A percentile compares a stretch with the other conserved stretches of the same genome.
phyloP scores from a whole-genome alignment of 352 stramenopile genomes.

The Globisporangium spinosum region DNA sequence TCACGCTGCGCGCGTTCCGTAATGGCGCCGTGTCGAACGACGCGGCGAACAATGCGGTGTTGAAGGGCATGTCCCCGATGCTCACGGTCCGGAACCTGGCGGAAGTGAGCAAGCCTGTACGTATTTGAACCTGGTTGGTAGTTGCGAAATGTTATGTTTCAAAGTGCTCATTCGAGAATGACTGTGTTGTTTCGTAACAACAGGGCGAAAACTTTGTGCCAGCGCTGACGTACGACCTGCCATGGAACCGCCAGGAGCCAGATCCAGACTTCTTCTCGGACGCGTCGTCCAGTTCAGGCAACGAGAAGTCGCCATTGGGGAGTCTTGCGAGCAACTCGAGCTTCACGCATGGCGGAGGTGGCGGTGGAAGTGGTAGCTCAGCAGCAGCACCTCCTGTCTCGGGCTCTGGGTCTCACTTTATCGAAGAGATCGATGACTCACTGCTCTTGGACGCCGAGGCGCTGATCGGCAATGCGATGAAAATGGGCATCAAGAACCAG shows the following conservation, averaged over 20 bases:
- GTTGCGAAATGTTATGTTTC: not conserved
- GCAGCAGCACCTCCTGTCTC: conserved; percentile 1
- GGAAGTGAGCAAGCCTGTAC: conserved; percentile 37
- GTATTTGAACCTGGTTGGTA: not conserved
- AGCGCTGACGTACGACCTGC: conserved; percentile 41
- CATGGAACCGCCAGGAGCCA: conserved; percentile 50
- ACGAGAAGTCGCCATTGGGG: conserved; percentile 12
- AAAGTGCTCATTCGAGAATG: not conserved
- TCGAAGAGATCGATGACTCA: conserved; percentile 43
- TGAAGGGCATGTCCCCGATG: conserved; percentile 60
- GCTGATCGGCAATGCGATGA: conserved; percentile 65
- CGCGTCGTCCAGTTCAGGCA: conserved; percentile 10
- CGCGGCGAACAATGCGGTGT: conserved; percentile 36
- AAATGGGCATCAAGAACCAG: conserved; percentile 66
- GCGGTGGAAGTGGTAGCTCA: not conserved
- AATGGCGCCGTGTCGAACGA: conserved; percentile 52
- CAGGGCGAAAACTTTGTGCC: conserved; percentile 16
- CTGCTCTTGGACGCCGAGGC: conserved; percentile 64
- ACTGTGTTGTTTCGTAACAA: conserved; percentile 10
- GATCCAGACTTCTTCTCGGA: conserved; percentile 22
- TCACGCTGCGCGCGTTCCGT: conserved; percentile 75
- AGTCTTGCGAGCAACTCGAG: conserved; percentile 6
- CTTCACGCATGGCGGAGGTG: conserved; percentile 4
- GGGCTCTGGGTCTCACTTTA: conserved; percentile 3
- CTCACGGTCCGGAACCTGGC: conserved; percentile 61